Base-by-base conservation (phyloP, 352 stramenopile genomes). In the Bremia lactucae region DNA sequence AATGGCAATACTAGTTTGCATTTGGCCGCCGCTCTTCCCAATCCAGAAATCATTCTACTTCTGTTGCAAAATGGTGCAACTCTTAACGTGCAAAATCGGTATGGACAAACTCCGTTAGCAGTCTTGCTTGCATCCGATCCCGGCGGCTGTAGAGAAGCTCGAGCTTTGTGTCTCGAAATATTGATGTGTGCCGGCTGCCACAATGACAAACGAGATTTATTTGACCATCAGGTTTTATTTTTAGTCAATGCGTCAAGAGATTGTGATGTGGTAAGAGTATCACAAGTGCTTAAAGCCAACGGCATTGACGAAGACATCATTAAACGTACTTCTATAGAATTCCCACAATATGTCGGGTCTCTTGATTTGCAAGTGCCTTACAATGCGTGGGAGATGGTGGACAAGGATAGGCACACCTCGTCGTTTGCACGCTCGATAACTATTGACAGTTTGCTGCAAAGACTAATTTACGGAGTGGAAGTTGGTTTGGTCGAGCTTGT, bases 1-100 rank as follows among this genome's bases (percentile, higher is more conserved):
- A 63, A 93, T 15, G 72, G 72, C 18, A 62, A 81, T 36, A 87
- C 76, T 6, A 80, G 72, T 52, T 52, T 93, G 7, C 81, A 93
- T 29, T 47, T 91, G 8, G 78, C 81, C 16, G 63, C 74, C 2
- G 24, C 60, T 20, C 36, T 60, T 9, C 52, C 59, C 5, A 51
- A 79, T 24, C 25, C 60, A 4, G 57, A 74, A 14, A 71, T 87
- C 28, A 65, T 91, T 19, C 44, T 72, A 3, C 46, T 60, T 4
- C 45, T 93, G 5, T 38, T 90, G 5, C 58, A 79, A 8, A 49
- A 55, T 23, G 72, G 76, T 10, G 81, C 65, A 10, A 63, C 82
- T 23, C 53, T 68, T 6, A 85, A 87, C 43, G 29, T 41, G 20
- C 64, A 68, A 35, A 91, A 93, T 25, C 60, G 78, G 4, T 86